Conservation (phyloP, 2,329 filamentous ascomycete genomes). For the Ciborinia camelliae region DNA sequence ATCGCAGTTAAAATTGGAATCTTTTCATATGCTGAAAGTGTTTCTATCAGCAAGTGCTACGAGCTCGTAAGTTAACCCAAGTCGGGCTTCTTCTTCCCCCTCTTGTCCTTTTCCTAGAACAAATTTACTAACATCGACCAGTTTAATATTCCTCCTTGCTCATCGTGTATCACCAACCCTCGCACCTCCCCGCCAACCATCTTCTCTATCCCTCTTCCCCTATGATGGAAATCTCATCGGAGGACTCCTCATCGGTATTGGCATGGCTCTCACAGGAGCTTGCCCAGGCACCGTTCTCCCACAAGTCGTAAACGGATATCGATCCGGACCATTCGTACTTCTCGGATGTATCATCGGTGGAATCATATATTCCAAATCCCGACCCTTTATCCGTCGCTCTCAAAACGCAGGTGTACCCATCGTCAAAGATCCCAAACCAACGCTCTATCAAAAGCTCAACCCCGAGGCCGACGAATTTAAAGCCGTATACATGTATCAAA, state of each 20-base stretch:
- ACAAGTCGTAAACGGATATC: conserved; percentile 54
- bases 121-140: background rate
- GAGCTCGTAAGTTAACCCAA: conserved; percentile 52
- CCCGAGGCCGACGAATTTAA: conserved; percentile 14
- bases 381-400: conserved; percentile 16
- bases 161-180: conserved; percentile 10
- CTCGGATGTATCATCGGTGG: conserved; percentile 55
- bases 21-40: conserved; percentile 64
- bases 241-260: conserved; percentile 58
- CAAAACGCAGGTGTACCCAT: background rate
- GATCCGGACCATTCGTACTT: conserved; percentile 51
- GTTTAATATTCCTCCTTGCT: conserved; percentile 41
- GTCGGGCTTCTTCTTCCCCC: background rate
- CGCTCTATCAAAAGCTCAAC: conserved; percentile 25
- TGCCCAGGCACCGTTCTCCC: conserved; percentile 64
- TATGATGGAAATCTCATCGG: conserved; percentile 66
- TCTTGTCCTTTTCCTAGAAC: background rate
- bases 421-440: conserved; percentile 18
- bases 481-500: conserved; percentile 25
- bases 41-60: conserved; percentile 61
- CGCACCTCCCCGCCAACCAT: conserved; percentile 14
- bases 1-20: conserved; percentile 56
- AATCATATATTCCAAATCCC: conserved; percentile 41
- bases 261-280: conserved; percentile 63
- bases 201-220: conserved; percentile 43